Evolutionary conservation across 257 asterid genomes (phyloP).

Genomic region (Galeopsis tetrahit): DNA sequence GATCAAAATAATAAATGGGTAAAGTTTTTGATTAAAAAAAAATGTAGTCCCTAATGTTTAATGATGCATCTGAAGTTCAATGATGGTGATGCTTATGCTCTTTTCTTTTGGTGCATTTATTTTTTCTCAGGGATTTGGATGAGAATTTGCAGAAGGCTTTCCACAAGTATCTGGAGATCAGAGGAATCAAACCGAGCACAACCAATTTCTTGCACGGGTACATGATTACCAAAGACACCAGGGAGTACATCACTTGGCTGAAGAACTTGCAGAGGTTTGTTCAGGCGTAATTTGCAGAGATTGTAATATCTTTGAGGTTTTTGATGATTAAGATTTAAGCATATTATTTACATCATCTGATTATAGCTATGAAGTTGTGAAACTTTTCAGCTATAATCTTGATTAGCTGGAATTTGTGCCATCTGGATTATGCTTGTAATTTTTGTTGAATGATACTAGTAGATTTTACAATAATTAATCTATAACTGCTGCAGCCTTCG

Average conservation of each 20-base stretch:
- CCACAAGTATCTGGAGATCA: conserved; percentile 84
- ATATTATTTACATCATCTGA: conserved; percentile 16
- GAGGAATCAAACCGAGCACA: conserved; percentile 83
- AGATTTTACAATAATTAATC: neutral
- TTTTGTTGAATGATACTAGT: neutral
- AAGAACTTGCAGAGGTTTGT: conserved; percentile 71
- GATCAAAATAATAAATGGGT: too few species aligned
- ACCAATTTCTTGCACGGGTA: conserved; percentile 83
- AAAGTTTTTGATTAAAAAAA: too few species aligned
- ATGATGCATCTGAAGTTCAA: neutral
- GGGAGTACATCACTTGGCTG: conserved; percentile 76
- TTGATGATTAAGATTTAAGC: conserved; percentile 5
- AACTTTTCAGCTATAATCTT: neutral
- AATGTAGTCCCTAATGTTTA: too few species aligned
- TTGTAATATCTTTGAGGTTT: neutral
- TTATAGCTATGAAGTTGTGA: conserved; percentile 6
- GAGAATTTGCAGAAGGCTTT: conserved; percentile 95
- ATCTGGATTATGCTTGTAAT: neutral
- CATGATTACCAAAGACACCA: conserved; percentile 78
- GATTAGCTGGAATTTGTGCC: conserved; percentile 16
- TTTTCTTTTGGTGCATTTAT: neutral
- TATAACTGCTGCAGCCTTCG: neutral
- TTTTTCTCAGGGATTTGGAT: conserved; percentile 72
- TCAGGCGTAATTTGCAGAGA: conserved; percentile 43
- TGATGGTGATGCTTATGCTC: neutral